These are phyloP conservation scores for Plasmodium inui DNA, from an alignment of 169 alveolate genomes.

Conservation along the genomic window DNA sequence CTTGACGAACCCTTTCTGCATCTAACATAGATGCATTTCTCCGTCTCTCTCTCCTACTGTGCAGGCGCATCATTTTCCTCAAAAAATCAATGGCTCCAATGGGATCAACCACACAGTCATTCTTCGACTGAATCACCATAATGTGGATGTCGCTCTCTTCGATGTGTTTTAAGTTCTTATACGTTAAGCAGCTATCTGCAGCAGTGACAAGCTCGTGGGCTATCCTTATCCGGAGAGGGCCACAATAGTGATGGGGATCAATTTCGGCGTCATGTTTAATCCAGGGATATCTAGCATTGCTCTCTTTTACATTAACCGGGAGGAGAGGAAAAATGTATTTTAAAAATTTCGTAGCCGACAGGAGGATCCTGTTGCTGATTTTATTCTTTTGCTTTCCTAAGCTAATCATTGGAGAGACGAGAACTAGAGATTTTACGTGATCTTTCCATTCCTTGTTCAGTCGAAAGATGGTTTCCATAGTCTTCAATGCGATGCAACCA, in stretches of 20 bases:
- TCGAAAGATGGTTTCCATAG: conserved; percentile 23
- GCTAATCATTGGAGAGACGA: conserved; percentile 50
- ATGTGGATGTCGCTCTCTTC: conserved; percentile 49
- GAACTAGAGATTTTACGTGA: conserved; percentile 25
- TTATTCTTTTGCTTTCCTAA: conserved; percentile 66
- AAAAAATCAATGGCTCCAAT: conserved; percentile 24
- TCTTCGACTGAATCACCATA: conserved; percentile 51
- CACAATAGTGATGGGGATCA: conserved; percentile 58
- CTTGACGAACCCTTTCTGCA: neutral
- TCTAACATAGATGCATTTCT: neutral
- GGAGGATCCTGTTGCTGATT: conserved; percentile 26
- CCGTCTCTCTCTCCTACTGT: conserved; percentile 9
- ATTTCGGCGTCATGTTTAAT: conserved; percentile 28
- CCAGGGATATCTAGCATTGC: conserved; percentile 52
- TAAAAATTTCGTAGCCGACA: conserved; percentile 30
- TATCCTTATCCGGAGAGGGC: conserved; percentile 15
- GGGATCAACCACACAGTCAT: conserved; percentile 63
- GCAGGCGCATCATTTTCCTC: conserved; percentile 26
- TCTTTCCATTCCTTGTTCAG: conserved; percentile 57
- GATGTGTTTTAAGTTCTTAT: conserved; percentile 12
- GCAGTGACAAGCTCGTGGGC: conserved; percentile 49
- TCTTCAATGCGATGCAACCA: conserved; percentile 57
- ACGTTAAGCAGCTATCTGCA: conserved; percentile 44
- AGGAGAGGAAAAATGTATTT: conserved; percentile 45
- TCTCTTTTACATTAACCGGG: conserved; percentile 51